phyloP scores from a whole-genome alignment of 768 basidiomycete genomes.

The Gloeopeniophorella convolvens region DNA sequence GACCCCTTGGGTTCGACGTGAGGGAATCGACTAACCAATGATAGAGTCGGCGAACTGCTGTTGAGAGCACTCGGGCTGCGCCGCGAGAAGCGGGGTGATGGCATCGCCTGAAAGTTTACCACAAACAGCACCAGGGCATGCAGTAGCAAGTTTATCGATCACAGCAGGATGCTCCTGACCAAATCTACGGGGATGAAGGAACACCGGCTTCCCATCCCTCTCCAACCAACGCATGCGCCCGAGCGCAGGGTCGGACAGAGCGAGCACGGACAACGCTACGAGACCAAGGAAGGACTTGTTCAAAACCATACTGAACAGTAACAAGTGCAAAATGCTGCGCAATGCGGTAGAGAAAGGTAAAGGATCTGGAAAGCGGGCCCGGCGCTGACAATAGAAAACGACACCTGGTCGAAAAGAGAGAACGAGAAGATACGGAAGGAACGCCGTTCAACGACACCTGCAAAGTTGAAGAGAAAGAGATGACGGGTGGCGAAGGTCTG shows the following conservation, averaged over 20 bases:
- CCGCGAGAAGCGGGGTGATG: conserved; percentile 46
- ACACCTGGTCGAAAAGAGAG: conserved; percentile 43
- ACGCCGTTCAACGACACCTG: conserved; percentile 41
- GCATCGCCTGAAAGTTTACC: conserved; percentile 43
- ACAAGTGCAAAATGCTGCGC: background rate
- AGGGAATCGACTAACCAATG: conserved; percentile 36
- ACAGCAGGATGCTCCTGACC: conserved; percentile 44
- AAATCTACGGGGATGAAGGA: conserved; percentile 47
- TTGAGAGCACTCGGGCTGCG: conserved; percentile 46
- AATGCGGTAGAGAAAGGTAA: conserved; percentile 20
- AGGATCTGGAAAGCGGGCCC: conserved; percentile 24
- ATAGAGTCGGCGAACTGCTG: conserved; percentile 53
- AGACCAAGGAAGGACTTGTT: conserved; percentile 18
- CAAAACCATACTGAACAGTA: conserved; percentile 7
- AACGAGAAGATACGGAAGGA: conserved; percentile 23
- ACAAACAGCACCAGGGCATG: conserved; percentile 45
- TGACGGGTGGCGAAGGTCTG: conserved; percentile 1
- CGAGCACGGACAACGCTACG: conserved; percentile 21
- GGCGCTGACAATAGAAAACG: conserved; percentile 22
- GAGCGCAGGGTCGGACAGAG: conserved; percentile 18
- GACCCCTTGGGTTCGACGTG: background rate
- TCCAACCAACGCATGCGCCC: conserved; percentile 44
- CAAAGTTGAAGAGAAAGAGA: conserved; percentile 17
- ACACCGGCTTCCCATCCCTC: conserved; percentile 38
- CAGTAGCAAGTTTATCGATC: conserved; percentile 37